These are phyloP conservation scores for Micractinium conductrix DNA, from an alignment of 139 green algal genomes.

Conservation along the genomic window DNA sequence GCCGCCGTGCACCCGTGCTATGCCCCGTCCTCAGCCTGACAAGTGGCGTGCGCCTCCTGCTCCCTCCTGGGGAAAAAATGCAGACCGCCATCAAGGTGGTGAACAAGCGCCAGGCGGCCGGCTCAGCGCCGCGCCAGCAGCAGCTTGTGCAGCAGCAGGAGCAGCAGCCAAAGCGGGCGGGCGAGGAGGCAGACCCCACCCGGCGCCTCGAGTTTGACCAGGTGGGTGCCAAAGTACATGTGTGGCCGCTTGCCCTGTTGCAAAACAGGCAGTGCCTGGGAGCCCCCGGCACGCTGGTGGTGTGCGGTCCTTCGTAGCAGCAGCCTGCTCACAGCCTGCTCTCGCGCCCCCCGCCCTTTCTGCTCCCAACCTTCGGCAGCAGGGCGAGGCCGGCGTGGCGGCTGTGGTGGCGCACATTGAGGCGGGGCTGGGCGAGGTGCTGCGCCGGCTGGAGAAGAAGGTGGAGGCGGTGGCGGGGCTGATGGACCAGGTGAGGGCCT, in stretches of 20 bases:
- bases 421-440: conserved; percentile 31
- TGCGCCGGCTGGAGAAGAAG: conserved; percentile 33
- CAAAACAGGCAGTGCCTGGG: too few relatives aligned
- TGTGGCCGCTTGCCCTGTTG: too few relatives aligned
- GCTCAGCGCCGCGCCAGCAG: background rate
- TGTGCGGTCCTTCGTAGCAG: too few relatives aligned
- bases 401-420: conserved; percentile 20
- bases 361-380: too few relatives aligned
- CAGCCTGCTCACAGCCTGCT: too few relatives aligned
- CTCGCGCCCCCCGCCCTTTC: too few relatives aligned
- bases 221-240: too few relatives aligned
- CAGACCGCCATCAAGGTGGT: conserved; percentile 37
- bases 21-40: background rate
- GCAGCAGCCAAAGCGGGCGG: background rate
- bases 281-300: too few relatives aligned
- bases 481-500: conserved; percentile 10
- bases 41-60: background rate
- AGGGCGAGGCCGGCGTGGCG: conserved; percentile 1
- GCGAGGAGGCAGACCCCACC: background rate
- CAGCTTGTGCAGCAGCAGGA: background rate
- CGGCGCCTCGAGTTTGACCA: conserved; percentile 17
- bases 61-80: background rate
- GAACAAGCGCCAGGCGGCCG: conserved; percentile 18
- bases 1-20: background rate
- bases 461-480: conserved; percentile 5